Conservation (phyloP, 805 yeast genomes). For the Metschnikowia continentalis region DNA sequence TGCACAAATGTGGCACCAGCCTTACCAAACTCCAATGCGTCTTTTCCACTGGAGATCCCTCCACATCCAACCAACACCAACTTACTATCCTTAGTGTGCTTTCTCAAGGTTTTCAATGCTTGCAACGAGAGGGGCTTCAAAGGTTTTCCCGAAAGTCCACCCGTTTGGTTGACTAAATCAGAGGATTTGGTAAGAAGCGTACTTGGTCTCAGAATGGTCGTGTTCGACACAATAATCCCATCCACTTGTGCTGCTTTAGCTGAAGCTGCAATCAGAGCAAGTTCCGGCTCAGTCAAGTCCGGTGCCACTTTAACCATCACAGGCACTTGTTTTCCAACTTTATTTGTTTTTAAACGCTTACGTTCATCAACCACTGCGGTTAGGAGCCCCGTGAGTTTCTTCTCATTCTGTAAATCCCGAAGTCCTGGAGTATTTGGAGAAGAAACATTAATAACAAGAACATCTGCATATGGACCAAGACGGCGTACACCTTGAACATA, state of each 20-base stretch:
- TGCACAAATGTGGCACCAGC: slow-evolving; percentile 93
- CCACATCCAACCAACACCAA: slow-evolving; percentile 90
- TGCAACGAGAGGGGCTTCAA: slow-evolving; percentile 72
- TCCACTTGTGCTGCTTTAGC: slow-evolving; percentile 76
- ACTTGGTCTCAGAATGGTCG: slow-evolving; percentile 82
- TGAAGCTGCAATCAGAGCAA: slow-evolving; percentile 75
- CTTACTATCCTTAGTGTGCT: slow-evolving; percentile 68
- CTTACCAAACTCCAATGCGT: slow-evolving; percentile 84
- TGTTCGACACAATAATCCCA: slow-evolving; percentile 89
- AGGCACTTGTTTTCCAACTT: slow-evolving; percentile 59
- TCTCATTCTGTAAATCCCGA: slow-evolving; percentile 77
- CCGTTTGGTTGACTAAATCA: slow-evolving; percentile 52
- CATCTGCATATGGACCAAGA: slow-evolving; percentile 83
- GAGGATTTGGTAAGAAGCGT: slow-evolving; percentile 46
- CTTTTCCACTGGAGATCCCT: slow-evolving; percentile 83
- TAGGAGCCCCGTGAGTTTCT: slow-evolving; percentile 64
- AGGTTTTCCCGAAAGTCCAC: slow-evolving; percentile 93
- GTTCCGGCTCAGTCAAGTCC: slow-evolving; percentile 77
- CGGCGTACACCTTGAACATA: slow-evolving; percentile 79
- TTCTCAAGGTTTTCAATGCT: slow-evolving; percentile 68
- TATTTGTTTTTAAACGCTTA: slow-evolving; percentile 41
- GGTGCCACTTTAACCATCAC: slow-evolving; percentile 91
- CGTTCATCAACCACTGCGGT: slow-evolving; percentile 66
- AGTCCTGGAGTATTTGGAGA: slow-evolving; percentile 96
- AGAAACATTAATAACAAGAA: slow-evolving; percentile 84